phyloP scores from a whole-genome alignment of 2,329 filamentous ascomycete genomes.

The Colletotrichum lindemuthianum region DNA sequence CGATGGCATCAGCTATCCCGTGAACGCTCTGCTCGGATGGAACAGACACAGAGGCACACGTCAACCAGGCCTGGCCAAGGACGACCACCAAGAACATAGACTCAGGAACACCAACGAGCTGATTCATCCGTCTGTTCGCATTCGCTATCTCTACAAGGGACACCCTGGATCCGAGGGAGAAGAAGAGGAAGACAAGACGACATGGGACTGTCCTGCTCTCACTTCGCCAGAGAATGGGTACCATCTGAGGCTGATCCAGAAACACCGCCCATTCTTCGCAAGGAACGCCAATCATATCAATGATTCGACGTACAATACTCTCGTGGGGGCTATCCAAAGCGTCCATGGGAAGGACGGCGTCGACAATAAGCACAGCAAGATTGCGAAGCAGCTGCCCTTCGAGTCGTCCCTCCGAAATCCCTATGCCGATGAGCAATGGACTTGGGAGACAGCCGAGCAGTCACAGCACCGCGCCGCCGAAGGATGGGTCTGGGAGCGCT shows the following conservation, averaged over 20 bases:
- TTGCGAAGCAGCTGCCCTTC: too few relatives aligned
- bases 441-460: constrained; percentile 23
- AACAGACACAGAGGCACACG: constrained; percentile 21
- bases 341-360: too few relatives aligned
- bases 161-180: constrained; percentile 42
- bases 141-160: constrained; percentile 44
- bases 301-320: too few relatives aligned
- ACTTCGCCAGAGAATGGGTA: too few relatives aligned
- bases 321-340: too few relatives aligned
- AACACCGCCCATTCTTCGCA: too few relatives aligned
- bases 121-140: constrained; percentile 45
- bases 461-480: constrained; percentile 6
- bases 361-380: too few relatives aligned
- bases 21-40: background rate
- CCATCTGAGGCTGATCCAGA: too few relatives aligned
- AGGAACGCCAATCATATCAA: too few relatives aligned
- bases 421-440: too few relatives aligned
- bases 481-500: constrained; percentile 32
- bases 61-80: constrained; percentile 40
- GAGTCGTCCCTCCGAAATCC: too few relatives aligned
- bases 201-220: constrained; percentile 20
- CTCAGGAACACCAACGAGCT: constrained; percentile 39
- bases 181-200: constrained; percentile 37
- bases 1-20: constrained; percentile 5
- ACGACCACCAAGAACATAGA: constrained; percentile 21